Conservation (phyloP, 192 early-diverging fungal genomes). For the Umbelopsis sp. region DNA sequence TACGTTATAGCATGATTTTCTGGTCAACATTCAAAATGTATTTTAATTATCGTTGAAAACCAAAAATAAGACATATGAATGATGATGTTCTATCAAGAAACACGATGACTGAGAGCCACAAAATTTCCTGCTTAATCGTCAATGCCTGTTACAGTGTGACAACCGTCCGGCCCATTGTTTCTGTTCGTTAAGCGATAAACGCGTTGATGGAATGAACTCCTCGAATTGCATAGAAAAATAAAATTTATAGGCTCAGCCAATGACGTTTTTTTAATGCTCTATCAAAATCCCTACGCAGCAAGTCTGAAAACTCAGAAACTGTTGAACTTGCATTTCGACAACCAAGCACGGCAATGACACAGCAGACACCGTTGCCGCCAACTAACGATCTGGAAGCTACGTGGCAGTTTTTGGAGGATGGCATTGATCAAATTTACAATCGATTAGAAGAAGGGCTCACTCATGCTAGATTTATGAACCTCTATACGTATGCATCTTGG, state of each 20-base stretch:
- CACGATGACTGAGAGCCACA: no score
- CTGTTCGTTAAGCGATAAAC: no score
- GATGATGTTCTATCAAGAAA: neutral
- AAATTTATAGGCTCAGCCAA: no score
- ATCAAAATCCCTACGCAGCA: no score
- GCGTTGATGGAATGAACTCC: no score
- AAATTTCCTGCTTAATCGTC: no score
- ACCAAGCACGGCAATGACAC: conserved; percentile 24
- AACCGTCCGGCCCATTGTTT: no score
- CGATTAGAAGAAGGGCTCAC: conserved; percentile 74
- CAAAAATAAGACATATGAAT: conserved; percentile 4
- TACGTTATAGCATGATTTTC: neutral
- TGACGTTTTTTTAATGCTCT: no score
- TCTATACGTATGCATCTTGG: conserved; percentile 78
- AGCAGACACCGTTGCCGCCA: conserved; percentile 47
- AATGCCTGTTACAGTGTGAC: no score
- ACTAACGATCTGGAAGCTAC: conserved; percentile 61
- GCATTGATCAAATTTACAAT: conserved; percentile 82
- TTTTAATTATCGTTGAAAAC: conserved; percentile 15
- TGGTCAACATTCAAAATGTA: conserved; percentile 16
- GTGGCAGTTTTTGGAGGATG: conserved; percentile 75
- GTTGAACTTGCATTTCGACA: neutral
- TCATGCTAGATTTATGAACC: conserved; percentile 76
- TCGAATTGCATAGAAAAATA: no score
- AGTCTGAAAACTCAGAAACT: neutral